Conservation (phyloP, 148 eudicot species). For the Polygonum maritimum region DNA sequence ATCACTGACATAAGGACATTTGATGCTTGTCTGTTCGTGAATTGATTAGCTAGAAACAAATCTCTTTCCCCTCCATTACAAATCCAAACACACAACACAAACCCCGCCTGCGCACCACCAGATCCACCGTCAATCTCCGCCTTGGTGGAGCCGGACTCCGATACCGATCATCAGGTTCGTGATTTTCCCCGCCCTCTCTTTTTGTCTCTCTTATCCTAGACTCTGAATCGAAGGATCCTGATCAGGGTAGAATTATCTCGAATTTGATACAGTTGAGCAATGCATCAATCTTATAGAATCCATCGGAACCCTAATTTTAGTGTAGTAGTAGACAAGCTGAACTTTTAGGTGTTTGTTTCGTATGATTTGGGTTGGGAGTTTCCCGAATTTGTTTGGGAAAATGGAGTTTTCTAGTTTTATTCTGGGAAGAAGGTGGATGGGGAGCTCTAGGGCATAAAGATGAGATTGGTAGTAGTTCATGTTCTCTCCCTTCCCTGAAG, state of each 20-base stretch:
- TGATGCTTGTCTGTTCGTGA: not conserved
- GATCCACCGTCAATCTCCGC: not conserved
- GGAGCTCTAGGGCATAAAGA: not conserved
- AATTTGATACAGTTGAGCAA: not conserved
- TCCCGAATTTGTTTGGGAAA: not conserved
- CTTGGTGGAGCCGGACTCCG: not conserved
- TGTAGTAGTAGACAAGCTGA: not conserved
- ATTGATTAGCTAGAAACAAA: constrained; percentile 7
- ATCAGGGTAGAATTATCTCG: not conserved
- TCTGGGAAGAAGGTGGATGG: not conserved
- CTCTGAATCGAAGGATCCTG: not conserved
- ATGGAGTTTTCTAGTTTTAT: not conserved
- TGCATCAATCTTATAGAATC: not conserved
- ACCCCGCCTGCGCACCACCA: not conserved
- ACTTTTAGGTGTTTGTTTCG: not conserved
- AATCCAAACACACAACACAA: not conserved
- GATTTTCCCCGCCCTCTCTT: not conserved
- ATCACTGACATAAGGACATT: not conserved
- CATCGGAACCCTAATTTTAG: constrained; percentile 1
- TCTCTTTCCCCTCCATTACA: not conserved
- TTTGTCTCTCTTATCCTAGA: not conserved
- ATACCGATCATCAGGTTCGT: constrained; percentile 3
- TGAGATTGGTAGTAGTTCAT: not conserved
- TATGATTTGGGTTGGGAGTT: not conserved
- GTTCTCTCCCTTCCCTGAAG: not conserved